Base-by-base conservation (phyloP, 1,284 basidiomycete genomes). In the Microbotryomycetes sp. region DNA sequence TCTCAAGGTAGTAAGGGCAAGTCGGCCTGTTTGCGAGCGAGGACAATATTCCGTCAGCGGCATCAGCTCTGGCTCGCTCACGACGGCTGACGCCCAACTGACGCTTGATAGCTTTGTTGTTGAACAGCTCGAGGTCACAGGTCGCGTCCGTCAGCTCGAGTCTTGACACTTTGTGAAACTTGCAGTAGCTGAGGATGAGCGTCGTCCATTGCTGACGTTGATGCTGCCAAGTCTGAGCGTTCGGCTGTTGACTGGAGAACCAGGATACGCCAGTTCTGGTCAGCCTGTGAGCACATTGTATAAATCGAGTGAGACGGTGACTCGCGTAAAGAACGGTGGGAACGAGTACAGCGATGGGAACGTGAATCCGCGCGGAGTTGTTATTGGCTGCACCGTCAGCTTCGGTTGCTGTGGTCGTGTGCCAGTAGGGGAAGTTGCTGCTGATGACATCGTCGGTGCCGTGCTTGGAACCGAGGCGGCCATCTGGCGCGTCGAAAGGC, bases 271-370 rank as follows among this genome's bases (percentile, higher is more conserved):
- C n/a, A n/a, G n/a, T n/a, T n/a, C n/a, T n/a, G n/a, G n/a, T n/a
- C n/a, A n/a, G n/a, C n/a, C n/a, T n/a, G n/a, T n/a, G n/a, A n/a
- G n/a, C n/a, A 18, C 35, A 41, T 9, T 41, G 35, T 18, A 9
- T 21, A 41, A 16, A 26, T 15, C 4, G 16, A 46, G 28, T 23
- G 55, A 56, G 16, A n/a, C 35, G 18, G 41, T 21, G 16, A 71
- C 75, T 21, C 28, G 76, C 68, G 80, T 81, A 73, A 79, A 81
- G 74, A 81, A 81, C 0, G 80, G 80, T 2, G 80, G 79, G 62
- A 81, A 81, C n/a, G 74, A 76, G 75, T 77, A 79, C 52, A 81
- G 75, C 0, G 78, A 72, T 0, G 80, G 80, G 52, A 73, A 78
- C 28, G 68, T 68, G 66, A 78, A 80, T 16, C 75, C 75, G 6